phyloP scores from a whole-genome alignment of 768 basidiomycete species.

The Strobilomyces dryophilus region DNA sequence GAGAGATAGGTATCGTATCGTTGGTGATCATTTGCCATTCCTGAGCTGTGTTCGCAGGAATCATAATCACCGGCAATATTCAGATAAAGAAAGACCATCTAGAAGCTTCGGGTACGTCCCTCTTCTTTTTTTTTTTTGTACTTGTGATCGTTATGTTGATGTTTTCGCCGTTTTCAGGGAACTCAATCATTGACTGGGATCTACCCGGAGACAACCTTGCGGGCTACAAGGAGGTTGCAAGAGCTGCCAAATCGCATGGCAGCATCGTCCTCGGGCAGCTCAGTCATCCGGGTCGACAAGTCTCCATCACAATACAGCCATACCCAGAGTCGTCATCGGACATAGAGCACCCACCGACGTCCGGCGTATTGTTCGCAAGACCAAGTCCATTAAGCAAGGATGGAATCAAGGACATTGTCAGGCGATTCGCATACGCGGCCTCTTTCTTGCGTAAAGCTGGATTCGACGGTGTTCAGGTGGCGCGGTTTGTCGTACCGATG shows the following conservation, averaged over 20 bases:
- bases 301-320: constrained; percentile 33
- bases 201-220: constrained; percentile 22
- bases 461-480: constrained; percentile 62
- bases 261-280: constrained; percentile 31
- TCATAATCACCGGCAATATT: constrained; percentile 32
- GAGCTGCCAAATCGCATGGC: constrained; percentile 29
- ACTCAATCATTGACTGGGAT: constrained; percentile 30
- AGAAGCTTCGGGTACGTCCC: constrained; percentile 33
- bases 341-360: constrained; percentile 32
- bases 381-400: constrained; percentile 37
- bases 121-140: not conserved
- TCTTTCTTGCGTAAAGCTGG: constrained; percentile 51
- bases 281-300: constrained; percentile 33
- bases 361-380: constrained; percentile 29
- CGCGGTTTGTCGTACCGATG: not conserved
- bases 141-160: not conserved
- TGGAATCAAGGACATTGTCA: constrained; percentile 49
- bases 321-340: constrained; percentile 34
- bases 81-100: constrained; percentile 33
- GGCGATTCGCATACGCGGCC: constrained; percentile 52
- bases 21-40: not conserved
- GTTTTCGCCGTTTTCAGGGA: constrained; percentile 16
- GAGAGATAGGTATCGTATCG: constrained; percentile 24
- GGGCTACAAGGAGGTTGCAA: constrained; percentile 21
- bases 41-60: constrained; percentile 20